Base-by-base conservation (phyloP, 2,329 filamentous ascomycete genomes). In the Arthrobotrys entomopaga region DNA sequence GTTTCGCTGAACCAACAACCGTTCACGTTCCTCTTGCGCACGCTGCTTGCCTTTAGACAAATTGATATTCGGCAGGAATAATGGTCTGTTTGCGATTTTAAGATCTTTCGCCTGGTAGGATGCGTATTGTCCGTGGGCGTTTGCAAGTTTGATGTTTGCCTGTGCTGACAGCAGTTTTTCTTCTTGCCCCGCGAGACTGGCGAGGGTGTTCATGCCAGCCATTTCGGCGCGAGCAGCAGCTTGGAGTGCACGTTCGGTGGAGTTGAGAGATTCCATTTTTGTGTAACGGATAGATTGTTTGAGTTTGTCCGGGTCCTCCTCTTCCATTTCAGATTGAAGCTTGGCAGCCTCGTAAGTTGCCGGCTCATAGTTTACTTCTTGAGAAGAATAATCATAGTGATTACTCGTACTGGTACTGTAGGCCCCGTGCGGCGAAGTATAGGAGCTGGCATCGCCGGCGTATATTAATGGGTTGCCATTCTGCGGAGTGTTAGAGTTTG, bases 81-180 rank as follows among this genome's bases (percentile, higher is more conserved):
- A 54, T 15, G 63, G 63, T 40, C 64, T 52, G 63, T 77, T 77
- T 38, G 71, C 64, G 15, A 77, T 46, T 22, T 76, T 56, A 46
- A 75, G 67, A 15, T 76, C 92, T 54, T 89, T 87, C 11, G 26
- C 67, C 58, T 54, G 76, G 40, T 65, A 56, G 59, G 24, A 63
- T 42, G 53, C 72, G 57, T 26, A 19, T 49, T 50, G 75, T 48
- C 40, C 54, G 61, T 43, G 76, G 26, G 19, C 89, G 13, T 87
- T 83, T 3, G 92, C 90, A 77, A 91, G 84, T 78, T 97, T 92
- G 65, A 97, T 85, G 79, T 94, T 92, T 81, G 87, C 87, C 81
- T 96, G 91, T 0, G 90, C 91, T 79, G 93, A 92, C 80, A 93
- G 87, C 66, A 96, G 86, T 10, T 89, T 86, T 80, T 96, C 92